Percentiles rank a stretch among this genome's conserved stretches.
Conservation (phyloP, 495 filamentous ascomycete species). For the Penicillium maclennaniae region DNA sequence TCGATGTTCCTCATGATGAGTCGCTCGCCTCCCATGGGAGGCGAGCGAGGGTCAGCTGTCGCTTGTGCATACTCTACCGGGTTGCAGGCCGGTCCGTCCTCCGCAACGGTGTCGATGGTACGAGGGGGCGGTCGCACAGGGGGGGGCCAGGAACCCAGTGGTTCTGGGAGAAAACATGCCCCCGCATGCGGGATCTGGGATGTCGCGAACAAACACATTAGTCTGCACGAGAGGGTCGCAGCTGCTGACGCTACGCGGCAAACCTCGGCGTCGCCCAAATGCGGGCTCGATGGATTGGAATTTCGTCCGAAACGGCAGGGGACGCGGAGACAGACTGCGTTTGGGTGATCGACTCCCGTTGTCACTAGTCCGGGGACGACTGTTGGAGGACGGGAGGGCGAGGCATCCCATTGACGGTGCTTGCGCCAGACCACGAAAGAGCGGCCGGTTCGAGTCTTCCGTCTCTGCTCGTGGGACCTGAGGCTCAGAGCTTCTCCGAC, state of each 20-base stretch:
- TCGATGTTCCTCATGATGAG: constrained; percentile 53
- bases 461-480: constrained; percentile 26
- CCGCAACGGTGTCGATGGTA: constrained; percentile 34
- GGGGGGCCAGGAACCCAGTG: constrained; percentile 41
- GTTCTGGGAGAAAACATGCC: constrained; percentile 50
- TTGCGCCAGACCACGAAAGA: constrained; percentile 24
- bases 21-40: constrained; percentile 42
- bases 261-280: constrained; percentile 13
- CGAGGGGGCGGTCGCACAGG: constrained; percentile 28
- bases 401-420: constrained; percentile 27
- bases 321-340: constrained; percentile 39
- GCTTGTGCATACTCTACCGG: constrained; percentile 28
- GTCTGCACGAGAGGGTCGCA: constrained; percentile 32
- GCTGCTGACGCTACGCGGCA: constrained; percentile 25
- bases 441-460: constrained; percentile 13
- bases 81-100: constrained; percentile 8
- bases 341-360: constrained; percentile 32
- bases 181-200: constrained; percentile 29
- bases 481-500: constrained; percentile 34
- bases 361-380: constrained; percentile 29
- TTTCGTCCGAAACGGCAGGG: constrained; percentile 41
- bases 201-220: constrained; percentile 37
- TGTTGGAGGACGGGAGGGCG: constrained; percentile 26
- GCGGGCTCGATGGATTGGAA: constrained; percentile 31
- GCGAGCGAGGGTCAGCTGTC: constrained; percentile 47